phyloP scores from a whole-genome alignment of 345 rosid species.

The Angophora floribunda region DNA sequence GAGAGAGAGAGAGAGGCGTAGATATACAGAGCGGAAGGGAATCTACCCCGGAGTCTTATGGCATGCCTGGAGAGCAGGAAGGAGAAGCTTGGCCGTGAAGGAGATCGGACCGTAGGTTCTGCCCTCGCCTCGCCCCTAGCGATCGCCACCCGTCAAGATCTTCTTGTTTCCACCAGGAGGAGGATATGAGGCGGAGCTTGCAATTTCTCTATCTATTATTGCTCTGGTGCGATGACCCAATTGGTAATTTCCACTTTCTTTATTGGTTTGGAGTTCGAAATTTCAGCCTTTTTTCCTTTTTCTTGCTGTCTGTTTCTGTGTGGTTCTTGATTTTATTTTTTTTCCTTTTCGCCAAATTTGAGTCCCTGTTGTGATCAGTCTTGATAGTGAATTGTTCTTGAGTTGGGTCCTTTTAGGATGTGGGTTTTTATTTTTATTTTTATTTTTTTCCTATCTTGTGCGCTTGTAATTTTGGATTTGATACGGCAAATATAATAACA shows the following conservation, averaged over 20 bases:
- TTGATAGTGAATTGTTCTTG: not conserved
- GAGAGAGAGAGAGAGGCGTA: not conserved
- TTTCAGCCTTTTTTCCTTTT: not conserved
- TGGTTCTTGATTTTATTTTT: not conserved
- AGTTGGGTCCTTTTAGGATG: not conserved
- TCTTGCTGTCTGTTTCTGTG: not conserved
- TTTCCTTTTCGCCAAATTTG: not conserved
- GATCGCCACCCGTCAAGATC: not conserved
- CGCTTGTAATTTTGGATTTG: not conserved
- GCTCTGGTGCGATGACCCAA: constrained; percentile 21
- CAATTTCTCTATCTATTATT: constrained; percentile 19
- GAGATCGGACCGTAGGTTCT: not conserved
- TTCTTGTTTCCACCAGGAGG: not conserved
- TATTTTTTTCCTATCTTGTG: not conserved
- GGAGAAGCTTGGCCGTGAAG: constrained; percentile 5
- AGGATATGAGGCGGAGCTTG: constrained; percentile 26
- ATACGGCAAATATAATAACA: not conserved
- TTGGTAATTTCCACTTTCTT: constrained; percentile 38
- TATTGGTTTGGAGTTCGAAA: not conserved
- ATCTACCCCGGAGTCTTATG: constrained; percentile 10
- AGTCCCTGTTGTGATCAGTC: not conserved
- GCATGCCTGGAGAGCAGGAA: constrained; percentile 8
- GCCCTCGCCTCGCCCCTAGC: not conserved
- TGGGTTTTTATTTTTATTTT: not conserved
- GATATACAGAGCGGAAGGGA: not conserved